phyloP scores from a whole-genome alignment of 768 basidiomycete species.

The Sporobolomyces pararoseus region DNA sequence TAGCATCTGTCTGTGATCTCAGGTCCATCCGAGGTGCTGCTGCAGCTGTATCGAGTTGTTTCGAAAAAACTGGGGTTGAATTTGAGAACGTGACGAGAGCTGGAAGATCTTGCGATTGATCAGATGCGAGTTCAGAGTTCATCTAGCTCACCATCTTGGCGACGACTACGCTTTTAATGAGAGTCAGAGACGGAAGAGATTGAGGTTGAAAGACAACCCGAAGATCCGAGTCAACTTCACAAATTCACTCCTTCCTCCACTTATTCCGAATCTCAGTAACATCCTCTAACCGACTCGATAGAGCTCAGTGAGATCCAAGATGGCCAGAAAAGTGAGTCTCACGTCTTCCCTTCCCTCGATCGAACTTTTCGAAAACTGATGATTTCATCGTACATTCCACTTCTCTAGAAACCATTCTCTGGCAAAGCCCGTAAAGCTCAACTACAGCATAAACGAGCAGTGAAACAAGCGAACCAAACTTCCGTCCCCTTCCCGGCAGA shows the following conservation, averaged over 20 bases:
- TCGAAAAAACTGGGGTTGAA: conserved; percentile 3
- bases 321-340: conserved; percentile 11
- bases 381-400: not conserved
- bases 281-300: too few relatives aligned
- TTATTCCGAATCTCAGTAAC: not conserved
- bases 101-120: not conserved
- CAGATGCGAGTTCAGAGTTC: not conserved
- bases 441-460: conserved; percentile 71
- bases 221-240: not conserved
- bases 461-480: conserved; percentile 68
- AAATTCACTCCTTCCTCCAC: not conserved
- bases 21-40: too few relatives aligned
- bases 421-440: conserved; percentile 68
- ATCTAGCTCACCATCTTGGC: conserved; percentile 15
- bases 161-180: not conserved
- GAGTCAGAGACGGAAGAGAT: not conserved
- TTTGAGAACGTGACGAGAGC: not conserved
- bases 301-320: not conserved
- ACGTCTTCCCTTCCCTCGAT: not conserved
- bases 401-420: conserved; percentile 54
- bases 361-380: not conserved
- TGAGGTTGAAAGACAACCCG: not conserved
- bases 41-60: too few relatives aligned
- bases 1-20: too few relatives aligned
- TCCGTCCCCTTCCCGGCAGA: conserved; percentile 31